Evolutionary conservation across 1,284 basidiomycete species (phyloP), one percentile per base, ranked within the genome.

Genomic region (Ceratobasidium sp.): DNA sequence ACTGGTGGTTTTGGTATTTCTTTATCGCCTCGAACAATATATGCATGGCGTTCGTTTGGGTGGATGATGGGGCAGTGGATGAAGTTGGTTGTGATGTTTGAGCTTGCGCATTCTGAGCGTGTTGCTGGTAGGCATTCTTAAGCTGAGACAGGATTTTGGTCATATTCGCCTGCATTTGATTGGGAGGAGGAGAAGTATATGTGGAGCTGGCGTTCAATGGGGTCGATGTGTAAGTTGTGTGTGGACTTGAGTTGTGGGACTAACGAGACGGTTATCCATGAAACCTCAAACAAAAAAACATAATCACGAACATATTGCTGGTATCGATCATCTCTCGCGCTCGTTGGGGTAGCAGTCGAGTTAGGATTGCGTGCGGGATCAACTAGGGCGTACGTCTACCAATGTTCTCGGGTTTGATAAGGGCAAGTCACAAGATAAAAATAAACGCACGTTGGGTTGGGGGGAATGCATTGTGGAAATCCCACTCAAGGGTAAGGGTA

Each of bases 1-100:
- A 27, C 33, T 71, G 67, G 2, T 47, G 51, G 3, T 36, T 14
- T 24, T 69, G 66, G n/a, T 27, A 24, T 19, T 73, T 60, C 44
- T 64, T 60, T 48, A 54, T 41, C 17, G 60, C 50, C 11, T 31
- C 31, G 22, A 64, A 29, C 2, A 73, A 15, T 2, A 41, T 41
- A 4, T 41, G 4, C 36, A 41, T 41, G 11, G 53, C 48, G 29
- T 24, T 47, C 33, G 36, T 41, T n/a, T 53, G 56, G 33, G 56
- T 4, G 29, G 56, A 36, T n/a, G 56, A 36, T n/a, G 29, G 54
- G 29, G 54, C 29, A 5, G 54, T 22, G 15, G 54, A 29, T 5
- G n/a, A 14, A 11, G 62, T 48, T 4, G 48, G 33, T 24, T 65
- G 63, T n/a, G 48, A 1, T 24, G 31, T n/a, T 36, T 65, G 47